These are phyloP conservation scores for Marasmius tenuissimus DNA, from an alignment of 1,284 basidiomycete species.

Conservation along the genomic window DNA sequence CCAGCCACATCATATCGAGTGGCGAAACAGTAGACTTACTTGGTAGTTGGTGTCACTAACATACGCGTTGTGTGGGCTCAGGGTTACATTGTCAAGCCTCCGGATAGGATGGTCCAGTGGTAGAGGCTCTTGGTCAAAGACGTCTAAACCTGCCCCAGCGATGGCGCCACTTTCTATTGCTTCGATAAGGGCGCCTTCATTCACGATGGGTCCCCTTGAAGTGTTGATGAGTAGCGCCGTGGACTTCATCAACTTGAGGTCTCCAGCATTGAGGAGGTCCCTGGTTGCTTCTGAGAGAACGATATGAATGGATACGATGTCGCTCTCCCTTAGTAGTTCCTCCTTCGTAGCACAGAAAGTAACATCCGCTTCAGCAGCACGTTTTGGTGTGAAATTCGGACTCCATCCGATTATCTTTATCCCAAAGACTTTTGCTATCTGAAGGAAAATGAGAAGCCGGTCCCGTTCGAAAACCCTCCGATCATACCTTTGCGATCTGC, in stretches of 20 bases:
- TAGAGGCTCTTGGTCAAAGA: slow-evolving; percentile 64
- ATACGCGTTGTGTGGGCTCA: slow-evolving; percentile 65
- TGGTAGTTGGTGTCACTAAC: slow-evolving; percentile 50
- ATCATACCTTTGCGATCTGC: slow-evolving; percentile 43
- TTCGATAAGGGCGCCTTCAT: slow-evolving; percentile 53
- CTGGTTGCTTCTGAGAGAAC: slow-evolving; percentile 52
- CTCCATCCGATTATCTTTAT: slow-evolving; percentile 67
- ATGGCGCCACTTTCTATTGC: slow-evolving; percentile 48
- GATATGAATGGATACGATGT: slow-evolving; percentile 62
- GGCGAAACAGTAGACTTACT: slow-evolving; percentile 33
- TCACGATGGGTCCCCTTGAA: slow-evolving; percentile 59
- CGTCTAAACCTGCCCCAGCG: slow-evolving; percentile 56
- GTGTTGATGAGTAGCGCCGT: slow-evolving; percentile 65
- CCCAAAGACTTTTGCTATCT: slow-evolving; percentile 60
- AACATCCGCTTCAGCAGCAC: slow-evolving; percentile 50
- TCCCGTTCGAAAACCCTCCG: not conserved
- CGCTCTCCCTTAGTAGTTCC: slow-evolving; percentile 50
- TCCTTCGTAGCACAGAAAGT: slow-evolving; percentile 49
- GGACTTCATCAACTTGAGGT: slow-evolving; percentile 52
- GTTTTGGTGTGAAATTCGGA: slow-evolving; percentile 58
- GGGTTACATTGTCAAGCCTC: slow-evolving; percentile 48
- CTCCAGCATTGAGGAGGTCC: slow-evolving; percentile 44
- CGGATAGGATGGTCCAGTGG: slow-evolving; percentile 55
- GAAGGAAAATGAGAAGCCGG: not conserved
- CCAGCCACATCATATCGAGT: not conserved